phyloP scores from a whole-genome alignment of 139 green algal genomes.

The Picochlorum costavermella region DNA sequence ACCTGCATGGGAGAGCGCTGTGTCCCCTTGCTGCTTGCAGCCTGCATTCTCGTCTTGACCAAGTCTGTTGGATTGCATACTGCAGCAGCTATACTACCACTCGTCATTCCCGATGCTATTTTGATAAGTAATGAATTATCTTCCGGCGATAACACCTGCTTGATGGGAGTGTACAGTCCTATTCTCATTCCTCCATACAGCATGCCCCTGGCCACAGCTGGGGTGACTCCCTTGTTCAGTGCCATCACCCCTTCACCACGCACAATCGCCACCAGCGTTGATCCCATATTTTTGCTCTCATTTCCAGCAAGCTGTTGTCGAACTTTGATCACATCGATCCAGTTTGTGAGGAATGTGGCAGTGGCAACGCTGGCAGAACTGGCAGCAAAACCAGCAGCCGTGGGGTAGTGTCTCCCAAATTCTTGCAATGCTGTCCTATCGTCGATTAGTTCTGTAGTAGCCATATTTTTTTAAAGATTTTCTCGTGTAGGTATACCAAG shows the following conservation, averaged over 20 bases:
- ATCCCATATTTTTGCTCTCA: slow-evolving; percentile 25
- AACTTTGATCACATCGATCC: slow-evolving; percentile 65
- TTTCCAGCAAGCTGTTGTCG: slow-evolving; percentile 49
- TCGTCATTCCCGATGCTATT: slow-evolving; percentile 46
- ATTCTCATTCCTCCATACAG: slow-evolving; percentile 68
- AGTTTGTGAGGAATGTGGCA: slow-evolving; percentile 9
- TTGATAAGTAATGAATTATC: slow-evolving; percentile 6
- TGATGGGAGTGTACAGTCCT: slow-evolving; percentile 72
- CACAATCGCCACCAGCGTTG: slow-evolving; percentile 44
- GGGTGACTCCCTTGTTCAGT: slow-evolving; percentile 46
- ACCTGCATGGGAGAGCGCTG: slow-evolving; percentile 24
- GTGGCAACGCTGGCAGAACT: slow-evolving; percentile 18
- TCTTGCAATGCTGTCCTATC: not conserved
- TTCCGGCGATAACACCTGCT: slow-evolving; percentile 15
- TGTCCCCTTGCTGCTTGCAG: slow-evolving; percentile 14
- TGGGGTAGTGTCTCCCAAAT: slow-evolving; percentile 6
- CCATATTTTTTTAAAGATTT: slow-evolving; percentile 1
- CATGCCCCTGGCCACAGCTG: slow-evolving; percentile 49
- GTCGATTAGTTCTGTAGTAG: not conserved
- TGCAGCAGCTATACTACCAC: slow-evolving; percentile 57
- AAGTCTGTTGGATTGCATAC: slow-evolving; percentile 76
- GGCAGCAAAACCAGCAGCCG: slow-evolving; percentile 17
- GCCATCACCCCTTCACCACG: slow-evolving; percentile 42
- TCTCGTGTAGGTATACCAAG: not conserved
- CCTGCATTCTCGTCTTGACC: slow-evolving; percentile 51